Conservation (phyloP, 192 early-diverging fungal species). For the Coemansia sp. region DNA sequence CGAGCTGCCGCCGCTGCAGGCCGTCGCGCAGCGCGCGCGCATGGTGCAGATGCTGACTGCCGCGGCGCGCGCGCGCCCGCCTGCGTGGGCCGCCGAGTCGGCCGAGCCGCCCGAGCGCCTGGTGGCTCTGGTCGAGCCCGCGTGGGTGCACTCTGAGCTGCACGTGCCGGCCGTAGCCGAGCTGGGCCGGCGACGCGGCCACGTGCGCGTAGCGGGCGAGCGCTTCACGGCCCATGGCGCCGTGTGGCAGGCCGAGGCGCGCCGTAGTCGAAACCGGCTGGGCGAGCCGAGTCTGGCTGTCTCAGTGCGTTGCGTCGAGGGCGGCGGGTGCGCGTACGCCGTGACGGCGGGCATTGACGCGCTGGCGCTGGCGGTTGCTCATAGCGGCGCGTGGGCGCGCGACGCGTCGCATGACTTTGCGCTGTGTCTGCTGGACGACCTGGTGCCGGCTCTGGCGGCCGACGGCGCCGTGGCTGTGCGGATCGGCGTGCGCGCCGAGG, state of each 20-base stretch:
- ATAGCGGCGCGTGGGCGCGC: neutral
- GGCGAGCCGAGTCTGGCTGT: slow-evolving; percentile 32
- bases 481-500: slow-evolving; percentile 20
- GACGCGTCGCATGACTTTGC: slow-evolving; percentile 7
- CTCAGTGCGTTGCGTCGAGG: slow-evolving; percentile 19
- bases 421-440: slow-evolving; percentile 21
- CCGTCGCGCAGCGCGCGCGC: slow-evolving; percentile 17
- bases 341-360: neutral
- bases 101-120: neutral
- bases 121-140: slow-evolving; percentile 3
- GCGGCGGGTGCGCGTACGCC: slow-evolving; percentile 6
- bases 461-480: slow-evolving; percentile 16
- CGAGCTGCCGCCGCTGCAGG: slow-evolving; percentile 31
- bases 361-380: neutral
- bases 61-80: slow-evolving; percentile 9
- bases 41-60: slow-evolving; percentile 12
- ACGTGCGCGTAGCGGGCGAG: slow-evolving; percentile 33
- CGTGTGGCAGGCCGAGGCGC: slow-evolving; percentile 25
- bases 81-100: neutral
- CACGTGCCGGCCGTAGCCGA: slow-evolving; percentile 19
- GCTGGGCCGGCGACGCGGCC: slow-evolving; percentile 38
- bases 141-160: neutral
- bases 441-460: slow-evolving; percentile 7
- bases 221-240: slow-evolving; percentile 26
- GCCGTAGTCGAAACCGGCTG: slow-evolving; percentile 17